These are phyloP conservation scores for Lactifluus pinguis DNA, from an alignment of 768 basidiomycete genomes.

Conservation along the genomic window DNA sequence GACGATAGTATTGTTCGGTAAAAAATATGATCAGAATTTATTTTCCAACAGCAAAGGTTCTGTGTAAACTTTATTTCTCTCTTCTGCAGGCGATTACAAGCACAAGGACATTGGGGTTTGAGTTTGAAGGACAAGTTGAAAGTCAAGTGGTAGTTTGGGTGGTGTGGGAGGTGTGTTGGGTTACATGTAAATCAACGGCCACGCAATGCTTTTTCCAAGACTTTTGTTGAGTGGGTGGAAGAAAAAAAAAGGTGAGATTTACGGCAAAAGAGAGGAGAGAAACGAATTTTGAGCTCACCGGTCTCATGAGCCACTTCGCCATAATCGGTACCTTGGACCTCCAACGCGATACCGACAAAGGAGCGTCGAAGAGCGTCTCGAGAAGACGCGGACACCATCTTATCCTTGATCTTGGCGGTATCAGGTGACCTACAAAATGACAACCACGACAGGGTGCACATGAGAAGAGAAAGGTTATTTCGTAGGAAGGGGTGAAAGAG, in stretches of 20 bases:
- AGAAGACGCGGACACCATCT: conserved; percentile 91
- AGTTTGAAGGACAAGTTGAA: not conserved
- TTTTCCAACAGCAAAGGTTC: conserved; percentile 21
- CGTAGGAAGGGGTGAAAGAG: too few relatives aligned
- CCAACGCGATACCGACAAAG: conserved; percentile 67
- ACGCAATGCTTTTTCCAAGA: conserved; percentile 24
- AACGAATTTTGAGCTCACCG: conserved; percentile 36
- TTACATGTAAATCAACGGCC: conserved; percentile 14
- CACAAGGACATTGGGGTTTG: not conserved
- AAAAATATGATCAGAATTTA: conserved; percentile 5
- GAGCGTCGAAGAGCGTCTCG: conserved; percentile 66
- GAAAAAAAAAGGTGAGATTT: not conserved
- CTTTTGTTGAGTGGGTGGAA: conserved; percentile 2
- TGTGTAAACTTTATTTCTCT: conserved; percentile 21
- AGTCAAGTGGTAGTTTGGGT: not conserved
- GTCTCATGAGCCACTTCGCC: conserved; percentile 62
- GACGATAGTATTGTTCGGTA: conserved; percentile 3
- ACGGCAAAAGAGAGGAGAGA: not conserved
- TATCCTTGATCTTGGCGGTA: conserved; percentile 72
- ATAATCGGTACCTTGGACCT: conserved; percentile 80
- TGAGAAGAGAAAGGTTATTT: too few relatives aligned
- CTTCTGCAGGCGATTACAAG: conserved; percentile 16
- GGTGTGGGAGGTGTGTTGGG: too few relatives aligned
- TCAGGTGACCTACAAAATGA: conserved; percentile 70
- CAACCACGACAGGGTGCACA: not conserved